Percentiles rank a stretch among this genome's conserved stretches.
phyloP scores from a whole-genome alignment of 192 early-diverging fungal species.

The Coemansia sp. region DNA sequence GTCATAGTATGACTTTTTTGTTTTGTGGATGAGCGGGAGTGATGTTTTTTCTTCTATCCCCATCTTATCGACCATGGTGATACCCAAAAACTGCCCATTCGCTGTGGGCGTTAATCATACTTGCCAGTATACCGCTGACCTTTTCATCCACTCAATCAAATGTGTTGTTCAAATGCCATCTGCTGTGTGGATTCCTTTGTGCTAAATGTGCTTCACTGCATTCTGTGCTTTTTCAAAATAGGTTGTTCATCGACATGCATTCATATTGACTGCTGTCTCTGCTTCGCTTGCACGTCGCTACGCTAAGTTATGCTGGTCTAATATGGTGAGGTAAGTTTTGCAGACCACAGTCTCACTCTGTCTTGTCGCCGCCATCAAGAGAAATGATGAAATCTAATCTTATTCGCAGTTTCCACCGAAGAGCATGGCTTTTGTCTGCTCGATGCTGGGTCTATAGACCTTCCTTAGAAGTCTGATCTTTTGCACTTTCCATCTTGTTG shows the following conservation, averaged over 20 bases:
- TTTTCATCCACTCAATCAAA: not conserved
- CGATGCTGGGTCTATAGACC: constrained; percentile 43
- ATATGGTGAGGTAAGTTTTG: not conserved
- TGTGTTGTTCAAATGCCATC: too few species aligned
- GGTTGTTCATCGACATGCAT: too few species aligned
- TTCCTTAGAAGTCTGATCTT: constrained; percentile 55
- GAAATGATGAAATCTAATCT: constrained; percentile 31
- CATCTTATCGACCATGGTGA: constrained; percentile 50
- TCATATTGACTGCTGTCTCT: too few species aligned
- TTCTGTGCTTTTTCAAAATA: too few species aligned
- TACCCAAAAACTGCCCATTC: constrained; percentile 32
- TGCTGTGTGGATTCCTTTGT: too few species aligned
- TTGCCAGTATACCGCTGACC: constrained; percentile 48
- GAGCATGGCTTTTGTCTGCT: constrained; percentile 11
- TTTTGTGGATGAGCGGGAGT: constrained; percentile 17
- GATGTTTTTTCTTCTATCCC: constrained; percentile 50
- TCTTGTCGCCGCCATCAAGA: not conserved
- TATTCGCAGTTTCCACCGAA: constrained; percentile 55
- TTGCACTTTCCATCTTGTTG: not conserved
- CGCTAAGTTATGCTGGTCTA: too few species aligned
- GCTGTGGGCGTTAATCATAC: constrained; percentile 49
- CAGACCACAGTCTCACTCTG: not conserved
- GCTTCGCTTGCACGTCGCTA: too few species aligned
- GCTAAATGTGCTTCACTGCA: too few species aligned
- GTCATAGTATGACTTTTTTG: not conserved